These are phyloP conservation scores for Corrigiola litoralis DNA, from an alignment of 179 eudicot genomes.

Conservation along the genomic window DNA sequence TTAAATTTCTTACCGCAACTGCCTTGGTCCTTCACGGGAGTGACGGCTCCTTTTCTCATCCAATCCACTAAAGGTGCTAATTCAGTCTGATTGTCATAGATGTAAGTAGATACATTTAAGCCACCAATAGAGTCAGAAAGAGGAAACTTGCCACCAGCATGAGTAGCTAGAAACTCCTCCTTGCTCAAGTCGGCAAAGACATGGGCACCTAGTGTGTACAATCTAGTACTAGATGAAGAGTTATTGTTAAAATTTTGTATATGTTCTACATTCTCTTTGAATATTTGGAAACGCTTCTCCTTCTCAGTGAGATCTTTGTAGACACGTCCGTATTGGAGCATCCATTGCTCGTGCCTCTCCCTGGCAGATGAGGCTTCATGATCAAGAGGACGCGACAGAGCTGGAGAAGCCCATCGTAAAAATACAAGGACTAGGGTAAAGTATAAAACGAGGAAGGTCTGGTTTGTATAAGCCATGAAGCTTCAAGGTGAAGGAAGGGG, in stretches of 20 bases:
- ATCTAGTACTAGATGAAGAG: background rate
- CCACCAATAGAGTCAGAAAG: background rate
- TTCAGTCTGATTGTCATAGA: slow-evolving; percentile 12
- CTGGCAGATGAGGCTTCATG: background rate
- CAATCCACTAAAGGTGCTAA: slow-evolving; percentile 32
- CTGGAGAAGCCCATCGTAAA: background rate
- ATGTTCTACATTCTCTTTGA: slow-evolving; percentile 22
- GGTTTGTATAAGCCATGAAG: background rate
- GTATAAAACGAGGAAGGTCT: background rate
- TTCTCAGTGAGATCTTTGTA: slow-evolving; percentile 28
- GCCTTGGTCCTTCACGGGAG: slow-evolving; percentile 38
- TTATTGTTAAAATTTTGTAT: slow-evolving; percentile 28
- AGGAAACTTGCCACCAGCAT: slow-evolving; percentile 16
- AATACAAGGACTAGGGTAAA: background rate
- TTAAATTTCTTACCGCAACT: slow-evolving; percentile 32
- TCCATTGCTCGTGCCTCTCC: slow-evolving; percentile 33
- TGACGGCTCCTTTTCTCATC: slow-evolving; percentile 43
- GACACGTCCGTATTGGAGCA: slow-evolving; percentile 20
- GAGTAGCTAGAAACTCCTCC: slow-evolving; percentile 36
- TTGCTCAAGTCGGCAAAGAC: slow-evolving; percentile 32
- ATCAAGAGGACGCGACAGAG: slow-evolving; percentile 9
- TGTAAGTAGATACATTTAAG: background rate
- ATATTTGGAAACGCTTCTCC: slow-evolving; percentile 24
- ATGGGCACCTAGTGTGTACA: slow-evolving; percentile 32
- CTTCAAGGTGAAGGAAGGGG: too few relatives aligned